These are phyloP conservation scores for Plenodomus lindquistii DNA, from an alignment of 2,329 filamentous ascomycete species.

Conservation along the genomic window DNA sequence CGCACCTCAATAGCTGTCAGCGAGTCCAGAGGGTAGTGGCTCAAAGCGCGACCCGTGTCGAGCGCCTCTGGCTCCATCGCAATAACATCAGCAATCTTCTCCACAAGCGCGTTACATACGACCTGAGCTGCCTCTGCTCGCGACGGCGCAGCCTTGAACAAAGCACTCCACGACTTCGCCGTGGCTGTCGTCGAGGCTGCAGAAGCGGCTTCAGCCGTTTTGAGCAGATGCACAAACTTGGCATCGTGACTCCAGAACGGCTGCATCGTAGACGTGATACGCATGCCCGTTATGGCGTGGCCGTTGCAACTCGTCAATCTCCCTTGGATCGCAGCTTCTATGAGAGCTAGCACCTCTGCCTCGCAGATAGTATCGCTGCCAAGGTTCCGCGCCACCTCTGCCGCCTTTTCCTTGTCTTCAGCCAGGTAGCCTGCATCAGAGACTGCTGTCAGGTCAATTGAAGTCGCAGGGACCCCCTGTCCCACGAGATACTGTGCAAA, in stretches of 20 bases:
- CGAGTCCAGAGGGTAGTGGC: constrained; percentile 31
- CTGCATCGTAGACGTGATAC: constrained; percentile 21
- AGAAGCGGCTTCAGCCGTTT: constrained; percentile 23
- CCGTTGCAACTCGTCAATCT: constrained; percentile 25
- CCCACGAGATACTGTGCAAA: constrained; percentile 26
- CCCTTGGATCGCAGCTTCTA: constrained; percentile 25
- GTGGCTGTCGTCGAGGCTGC: constrained; percentile 10
- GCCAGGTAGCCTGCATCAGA: constrained; percentile 31
- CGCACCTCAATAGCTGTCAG: constrained; percentile 38
- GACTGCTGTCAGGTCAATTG: constrained; percentile 31
- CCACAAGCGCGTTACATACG: constrained; percentile 12
- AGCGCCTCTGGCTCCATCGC: constrained; percentile 30
- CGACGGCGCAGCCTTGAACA: constrained; percentile 25
- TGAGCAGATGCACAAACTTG: constrained; percentile 28
- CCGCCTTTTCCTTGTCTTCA: constrained; percentile 11
- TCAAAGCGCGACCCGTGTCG: constrained; percentile 24
- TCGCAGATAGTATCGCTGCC: constrained; percentile 31
- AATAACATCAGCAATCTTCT: constrained; percentile 33
- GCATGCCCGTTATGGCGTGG: constrained; percentile 36
- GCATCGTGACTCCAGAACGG: constrained; percentile 35
- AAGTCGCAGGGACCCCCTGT: constrained; percentile 22
- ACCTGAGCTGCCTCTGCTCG: constrained; percentile 25
- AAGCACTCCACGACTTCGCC: constrained; percentile 25
- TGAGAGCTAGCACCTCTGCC: constrained; percentile 30
- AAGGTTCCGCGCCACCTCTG: constrained; percentile 29